Percentiles rank a stretch among this genome's conserved stretches.
These are phyloP conservation scores for Populus alba DNA, from an alignment of 345 rosid species.

Conservation along the genomic window DNA sequence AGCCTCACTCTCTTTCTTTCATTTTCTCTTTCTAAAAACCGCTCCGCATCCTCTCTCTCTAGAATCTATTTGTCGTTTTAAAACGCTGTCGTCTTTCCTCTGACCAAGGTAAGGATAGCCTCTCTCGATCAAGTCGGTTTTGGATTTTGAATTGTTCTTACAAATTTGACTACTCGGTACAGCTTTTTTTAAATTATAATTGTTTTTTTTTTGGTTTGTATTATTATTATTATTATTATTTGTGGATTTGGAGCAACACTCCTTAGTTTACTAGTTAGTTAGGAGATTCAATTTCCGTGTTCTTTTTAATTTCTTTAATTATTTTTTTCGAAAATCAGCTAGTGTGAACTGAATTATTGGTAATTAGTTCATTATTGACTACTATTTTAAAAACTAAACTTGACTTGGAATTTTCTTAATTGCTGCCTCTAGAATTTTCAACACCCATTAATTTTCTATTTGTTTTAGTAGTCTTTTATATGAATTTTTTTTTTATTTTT, in stretches of 20 bases:
- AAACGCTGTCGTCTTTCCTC: slow-evolving; percentile 17
- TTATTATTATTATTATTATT: slow-evolving; percentile 27
- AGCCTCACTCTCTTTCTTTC: slow-evolving; percentile 5
- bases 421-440: neutral
- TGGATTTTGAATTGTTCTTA: slow-evolving; percentile 1
- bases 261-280: slow-evolving; percentile 28
- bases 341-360: slow-evolving; percentile 8
- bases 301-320: slow-evolving; percentile 12
- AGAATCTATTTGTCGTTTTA: neutral
- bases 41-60: slow-evolving; percentile 3
- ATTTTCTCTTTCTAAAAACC: slow-evolving; percentile 11
- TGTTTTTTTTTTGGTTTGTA: slow-evolving; percentile 20
- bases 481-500: neutral
- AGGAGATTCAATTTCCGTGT: slow-evolving; percentile 36
- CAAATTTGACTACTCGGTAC: slow-evolving; percentile 20
- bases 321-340: neutral
- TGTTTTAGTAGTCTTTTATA: neutral
- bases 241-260: slow-evolving; percentile 28
- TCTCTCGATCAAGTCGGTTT: slow-evolving; percentile 17
- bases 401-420: slow-evolving; percentile 6
- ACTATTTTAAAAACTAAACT: neutral
- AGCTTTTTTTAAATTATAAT: slow-evolving; percentile 12
- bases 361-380: slow-evolving; percentile 2
- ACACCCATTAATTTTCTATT: neutral
- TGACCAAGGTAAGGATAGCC: slow-evolving; percentile 6